phyloP scores from a whole-genome alignment of 1,284 basidiomycete species.

The Trametes polyzona region DNA sequence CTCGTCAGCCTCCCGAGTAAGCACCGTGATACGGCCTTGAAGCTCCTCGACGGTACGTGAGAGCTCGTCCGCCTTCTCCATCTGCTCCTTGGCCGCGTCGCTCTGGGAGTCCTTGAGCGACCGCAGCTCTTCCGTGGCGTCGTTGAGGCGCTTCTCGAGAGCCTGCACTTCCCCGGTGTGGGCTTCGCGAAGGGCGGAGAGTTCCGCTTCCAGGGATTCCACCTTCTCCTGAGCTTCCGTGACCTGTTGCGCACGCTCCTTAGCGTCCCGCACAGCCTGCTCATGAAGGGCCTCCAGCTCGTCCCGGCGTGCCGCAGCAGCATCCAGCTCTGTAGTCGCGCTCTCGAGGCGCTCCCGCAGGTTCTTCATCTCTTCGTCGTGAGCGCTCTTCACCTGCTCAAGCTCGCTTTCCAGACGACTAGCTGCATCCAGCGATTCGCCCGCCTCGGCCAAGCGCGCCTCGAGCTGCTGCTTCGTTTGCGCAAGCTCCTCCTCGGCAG shows the following conservation, averaged over 20 bases:
- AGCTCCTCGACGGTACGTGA: slow-evolving; percentile 34
- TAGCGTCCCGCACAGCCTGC: slow-evolving; percentile 29
- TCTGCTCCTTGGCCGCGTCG: slow-evolving; percentile 35
- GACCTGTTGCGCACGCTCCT: slow-evolving; percentile 27
- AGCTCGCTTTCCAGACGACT: slow-evolving; percentile 26
- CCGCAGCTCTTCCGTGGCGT: slow-evolving; percentile 25
- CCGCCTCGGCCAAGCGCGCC: slow-evolving; percentile 27
- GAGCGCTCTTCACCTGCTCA: slow-evolving; percentile 19
- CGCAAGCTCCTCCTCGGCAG: slow-evolving; percentile 26
- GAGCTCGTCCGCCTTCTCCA: slow-evolving; percentile 36
- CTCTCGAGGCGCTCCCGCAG: slow-evolving; percentile 15
- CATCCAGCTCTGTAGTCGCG: slow-evolving; percentile 12
- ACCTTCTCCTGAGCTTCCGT: slow-evolving; percentile 19
- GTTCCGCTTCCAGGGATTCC: slow-evolving; percentile 26
- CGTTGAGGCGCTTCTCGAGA: slow-evolving; percentile 34
- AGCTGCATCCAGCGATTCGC: slow-evolving; percentile 25
- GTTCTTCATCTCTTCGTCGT: slow-evolving; percentile 19
- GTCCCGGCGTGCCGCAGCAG: slow-evolving; percentile 6
- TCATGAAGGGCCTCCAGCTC: slow-evolving; percentile 31
- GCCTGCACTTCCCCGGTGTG: slow-evolving; percentile 32
- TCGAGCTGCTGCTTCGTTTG: slow-evolving; percentile 30
- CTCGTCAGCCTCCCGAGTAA: slow-evolving; percentile 31
- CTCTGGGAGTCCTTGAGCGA: slow-evolving; percentile 28
- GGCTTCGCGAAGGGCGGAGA: slow-evolving; percentile 26
- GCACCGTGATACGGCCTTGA: slow-evolving; percentile 25